These are phyloP conservation scores for Acanthamoeba polyphaga DNA, from an alignment of 208 protist genomes.

Conservation along the genomic window DNA sequence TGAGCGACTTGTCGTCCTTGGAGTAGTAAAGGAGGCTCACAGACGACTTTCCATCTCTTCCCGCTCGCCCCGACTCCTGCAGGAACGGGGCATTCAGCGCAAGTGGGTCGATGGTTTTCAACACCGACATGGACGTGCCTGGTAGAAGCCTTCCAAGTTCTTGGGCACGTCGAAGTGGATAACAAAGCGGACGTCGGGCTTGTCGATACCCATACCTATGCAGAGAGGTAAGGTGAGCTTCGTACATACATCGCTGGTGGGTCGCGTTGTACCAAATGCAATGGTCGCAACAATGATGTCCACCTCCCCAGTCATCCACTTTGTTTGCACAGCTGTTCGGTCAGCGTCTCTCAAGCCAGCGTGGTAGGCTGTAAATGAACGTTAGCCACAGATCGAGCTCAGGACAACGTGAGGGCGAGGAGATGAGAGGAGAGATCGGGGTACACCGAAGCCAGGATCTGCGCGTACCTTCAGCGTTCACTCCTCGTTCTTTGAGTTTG, in stretches of 20 bases:
- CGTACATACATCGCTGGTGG: background rate
- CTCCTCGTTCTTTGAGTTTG: background rate
- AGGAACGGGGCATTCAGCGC: slow-evolving; percentile 80
- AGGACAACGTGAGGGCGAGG: too few species aligned
- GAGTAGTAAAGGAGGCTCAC: slow-evolving; percentile 91
- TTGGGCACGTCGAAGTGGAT: slow-evolving; percentile 96
- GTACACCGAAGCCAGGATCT: background rate
- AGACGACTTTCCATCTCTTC: slow-evolving; percentile 93
- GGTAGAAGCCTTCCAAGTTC: slow-evolving; percentile 43
- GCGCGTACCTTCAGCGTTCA: slow-evolving; percentile 30
- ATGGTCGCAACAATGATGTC: slow-evolving; percentile 97
- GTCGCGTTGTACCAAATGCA: slow-evolving; percentile 95
- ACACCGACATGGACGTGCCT: background rate
- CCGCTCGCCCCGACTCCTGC: slow-evolving; percentile 97
- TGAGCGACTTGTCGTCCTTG: slow-evolving; percentile 81
- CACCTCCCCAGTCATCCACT: slow-evolving; percentile 92
- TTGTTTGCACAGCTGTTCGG: slow-evolving; percentile 50
- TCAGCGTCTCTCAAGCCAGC: slow-evolving; percentile 48
- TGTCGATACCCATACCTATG: slow-evolving; percentile 93
- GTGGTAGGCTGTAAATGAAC: slow-evolving; percentile 44
- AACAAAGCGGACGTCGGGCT: slow-evolving; percentile 97
- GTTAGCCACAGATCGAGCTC: background rate
- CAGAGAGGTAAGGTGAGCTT: background rate
- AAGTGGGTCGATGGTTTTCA: background rate
- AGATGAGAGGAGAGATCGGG: too few species aligned